Percentiles rank a stretch among this genome's conserved stretches.
Conservation (phyloP, 768 basidiomycete genomes). For the Lyophyllum atratum region DNA sequence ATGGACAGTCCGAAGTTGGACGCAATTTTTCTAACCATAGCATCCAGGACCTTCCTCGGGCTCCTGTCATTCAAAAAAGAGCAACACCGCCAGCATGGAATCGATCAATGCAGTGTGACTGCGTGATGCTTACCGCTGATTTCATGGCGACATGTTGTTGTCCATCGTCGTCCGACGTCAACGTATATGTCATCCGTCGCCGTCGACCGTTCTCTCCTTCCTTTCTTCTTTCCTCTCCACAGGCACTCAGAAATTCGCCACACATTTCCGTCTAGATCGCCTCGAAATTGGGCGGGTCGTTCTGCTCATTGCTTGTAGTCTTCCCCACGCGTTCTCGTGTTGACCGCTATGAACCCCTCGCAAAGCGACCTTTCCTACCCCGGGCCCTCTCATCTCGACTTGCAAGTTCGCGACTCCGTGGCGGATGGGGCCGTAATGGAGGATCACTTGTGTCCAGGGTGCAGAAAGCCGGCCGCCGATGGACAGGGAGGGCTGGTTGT, state of each 20-base stretch:
- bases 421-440: slow-evolving; percentile 35
- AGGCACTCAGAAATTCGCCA: slow-evolving; percentile 30
- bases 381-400: slow-evolving; percentile 37
- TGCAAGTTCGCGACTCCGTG: slow-evolving; percentile 21
- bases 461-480: slow-evolving; percentile 77
- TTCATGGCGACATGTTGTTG: slow-evolving; percentile 17
- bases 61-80: too few species aligned
- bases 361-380: slow-evolving; percentile 18
- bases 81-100: slow-evolving; percentile 7
- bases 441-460: slow-evolving; percentile 78
- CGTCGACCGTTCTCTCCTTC: slow-evolving; percentile 17
- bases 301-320: slow-evolving; percentile 1
- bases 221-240: slow-evolving; percentile 14
- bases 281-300: slow-evolving; percentile 12
- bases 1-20: too few species aligned
- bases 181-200: too few species aligned
- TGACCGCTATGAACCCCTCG: slow-evolving; percentile 28
- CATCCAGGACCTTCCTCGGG: too few species aligned
- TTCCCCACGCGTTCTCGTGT: slow-evolving; percentile 16
- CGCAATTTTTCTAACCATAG: too few species aligned
- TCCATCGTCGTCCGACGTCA: background rate
- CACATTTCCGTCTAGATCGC: slow-evolving; percentile 14
- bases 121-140: slow-evolving; percentile 12
- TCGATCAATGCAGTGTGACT: slow-evolving; percentile 4
- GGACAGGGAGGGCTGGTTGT: slow-evolving; percentile 89